phyloP scores from a whole-genome alignment of 2,329 filamentous ascomycete genomes.

The Leptographium galeiforme region DNA sequence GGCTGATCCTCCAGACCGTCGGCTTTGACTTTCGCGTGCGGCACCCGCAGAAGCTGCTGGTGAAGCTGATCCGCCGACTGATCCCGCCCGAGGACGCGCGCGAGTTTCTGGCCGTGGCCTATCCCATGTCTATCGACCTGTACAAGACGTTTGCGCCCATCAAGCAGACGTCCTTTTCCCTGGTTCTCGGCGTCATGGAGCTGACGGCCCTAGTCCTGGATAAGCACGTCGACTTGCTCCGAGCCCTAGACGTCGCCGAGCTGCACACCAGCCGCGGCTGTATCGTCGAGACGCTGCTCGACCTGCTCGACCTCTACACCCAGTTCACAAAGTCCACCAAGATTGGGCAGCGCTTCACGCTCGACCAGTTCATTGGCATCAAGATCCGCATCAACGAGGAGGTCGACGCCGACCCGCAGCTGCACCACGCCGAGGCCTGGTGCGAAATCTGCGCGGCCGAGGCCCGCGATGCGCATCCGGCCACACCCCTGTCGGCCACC shows the following conservation, averaged over 20 bases:
- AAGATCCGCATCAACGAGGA: slow-evolving; percentile 81
- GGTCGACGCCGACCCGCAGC: slow-evolving; percentile 45
- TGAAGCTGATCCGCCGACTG: slow-evolving; percentile 60
- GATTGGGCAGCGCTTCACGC: slow-evolving; percentile 56
- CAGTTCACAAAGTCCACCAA: slow-evolving; percentile 65
- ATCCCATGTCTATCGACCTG: slow-evolving; percentile 73
- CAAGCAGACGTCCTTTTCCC: slow-evolving; percentile 76
- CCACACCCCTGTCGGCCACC: slow-evolving; percentile 23
- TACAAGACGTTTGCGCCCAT: slow-evolving; percentile 89
- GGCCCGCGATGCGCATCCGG: slow-evolving; percentile 16
- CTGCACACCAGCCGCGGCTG: slow-evolving; percentile 32
- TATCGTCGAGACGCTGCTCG: slow-evolving; percentile 67
- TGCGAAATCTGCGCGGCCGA: slow-evolving; percentile 37
- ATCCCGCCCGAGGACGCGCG: slow-evolving; percentile 33
- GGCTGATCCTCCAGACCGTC: slow-evolving; percentile 82
- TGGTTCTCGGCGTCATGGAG: slow-evolving; percentile 73
- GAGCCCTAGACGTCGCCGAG: slow-evolving; percentile 27
- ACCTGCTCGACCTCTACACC: slow-evolving; percentile 84
- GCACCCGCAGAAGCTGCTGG: slow-evolving; percentile 71
- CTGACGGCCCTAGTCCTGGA: slow-evolving; percentile 59
- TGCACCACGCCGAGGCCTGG: slow-evolving; percentile 51
- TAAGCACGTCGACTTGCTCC: slow-evolving; percentile 35
- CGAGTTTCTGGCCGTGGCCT: slow-evolving; percentile 54
- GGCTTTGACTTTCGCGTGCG: slow-evolving; percentile 89
- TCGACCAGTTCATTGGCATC: slow-evolving; percentile 71